Conservation (phyloP, 306 rosid species). For the Dryas alaskensis region DNA sequence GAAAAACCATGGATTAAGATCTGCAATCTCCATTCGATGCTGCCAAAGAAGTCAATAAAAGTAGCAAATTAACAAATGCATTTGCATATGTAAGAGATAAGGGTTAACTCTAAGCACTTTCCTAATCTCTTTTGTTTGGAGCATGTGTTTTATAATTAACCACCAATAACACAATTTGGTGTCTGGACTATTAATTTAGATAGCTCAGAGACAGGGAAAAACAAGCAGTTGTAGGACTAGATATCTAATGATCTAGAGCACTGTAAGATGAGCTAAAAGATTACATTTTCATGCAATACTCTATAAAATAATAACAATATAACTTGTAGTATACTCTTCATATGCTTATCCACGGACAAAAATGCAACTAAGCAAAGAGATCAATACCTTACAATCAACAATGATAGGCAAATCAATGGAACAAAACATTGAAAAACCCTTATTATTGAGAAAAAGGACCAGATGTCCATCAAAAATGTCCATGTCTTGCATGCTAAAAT, state of each 20-base stretch:
- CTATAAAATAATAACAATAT: neutral
- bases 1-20: slow-evolving; percentile 82
- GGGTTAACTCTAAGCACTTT: neutral
- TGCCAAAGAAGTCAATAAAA: slow-evolving; percentile 40
- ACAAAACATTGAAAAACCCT: slow-evolving; percentile 59
- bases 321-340: neutral
- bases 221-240: neutral
- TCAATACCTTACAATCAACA: slow-evolving; percentile 55
- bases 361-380: slow-evolving; percentile 13
- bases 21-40: slow-evolving; percentile 49
- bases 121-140: neutral
- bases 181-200: slow-evolving; percentile 15
- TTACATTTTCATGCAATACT: neutral
- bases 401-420: slow-evolving; percentile 66
- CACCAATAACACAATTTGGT: too few species aligned
- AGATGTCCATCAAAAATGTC: slow-evolving; percentile 77
- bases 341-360: neutral
- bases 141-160: too few species aligned
- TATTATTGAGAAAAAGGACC: slow-evolving; percentile 74
- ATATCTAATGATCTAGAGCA: slow-evolving; percentile 13
- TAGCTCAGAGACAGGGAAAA: neutral
- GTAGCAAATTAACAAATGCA: slow-evolving; percentile 23
- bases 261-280: neutral
- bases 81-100: slow-evolving; percentile 10
- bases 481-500: slow-evolving; percentile 68